phyloP scores from a whole-genome alignment of 2,329 filamentous ascomycete genomes.

The Talaromyces rugulosus region DNA sequence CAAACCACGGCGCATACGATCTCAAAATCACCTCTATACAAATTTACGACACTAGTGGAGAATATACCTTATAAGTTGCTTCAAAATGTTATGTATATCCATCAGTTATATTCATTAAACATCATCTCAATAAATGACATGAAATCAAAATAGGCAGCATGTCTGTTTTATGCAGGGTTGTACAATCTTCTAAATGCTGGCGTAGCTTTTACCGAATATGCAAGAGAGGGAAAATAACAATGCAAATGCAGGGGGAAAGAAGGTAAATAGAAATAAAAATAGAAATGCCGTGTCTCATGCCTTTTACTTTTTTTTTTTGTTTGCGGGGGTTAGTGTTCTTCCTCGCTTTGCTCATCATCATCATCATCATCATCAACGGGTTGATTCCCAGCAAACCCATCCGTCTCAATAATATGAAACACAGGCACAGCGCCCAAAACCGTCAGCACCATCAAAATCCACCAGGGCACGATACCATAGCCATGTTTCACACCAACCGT shows the following conservation, averaged over 20 bases:
- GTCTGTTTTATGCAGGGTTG: neutral
- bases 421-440: slow-evolving; percentile 65
- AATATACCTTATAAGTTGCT: neutral
- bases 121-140: neutral
- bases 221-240: neutral
- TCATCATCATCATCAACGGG: neutral
- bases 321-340: neutral
- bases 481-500: slow-evolving; percentile 70
- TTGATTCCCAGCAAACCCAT: slow-evolving; percentile 52
- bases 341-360: neutral
- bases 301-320: neutral
- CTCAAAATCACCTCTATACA: neutral
- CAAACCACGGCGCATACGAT: neutral
- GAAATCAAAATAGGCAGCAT: neutral
- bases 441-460: slow-evolving; percentile 64
- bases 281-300: neutral
- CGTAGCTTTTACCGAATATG: neutral
- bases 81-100: neutral
- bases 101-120: neutral
- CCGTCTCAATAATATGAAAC: slow-evolving; percentile 69
- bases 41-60: neutral
- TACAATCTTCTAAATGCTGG: neutral
- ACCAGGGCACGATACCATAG: slow-evolving; percentile 77
- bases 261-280: neutral
- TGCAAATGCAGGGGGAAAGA: neutral